Percentiles rank a stretch among this genome's conserved stretches.
Evolutionary conservation across 805 yeast genomes (phyloP).

Genomic region (Cyberlindnera americana): DNA sequence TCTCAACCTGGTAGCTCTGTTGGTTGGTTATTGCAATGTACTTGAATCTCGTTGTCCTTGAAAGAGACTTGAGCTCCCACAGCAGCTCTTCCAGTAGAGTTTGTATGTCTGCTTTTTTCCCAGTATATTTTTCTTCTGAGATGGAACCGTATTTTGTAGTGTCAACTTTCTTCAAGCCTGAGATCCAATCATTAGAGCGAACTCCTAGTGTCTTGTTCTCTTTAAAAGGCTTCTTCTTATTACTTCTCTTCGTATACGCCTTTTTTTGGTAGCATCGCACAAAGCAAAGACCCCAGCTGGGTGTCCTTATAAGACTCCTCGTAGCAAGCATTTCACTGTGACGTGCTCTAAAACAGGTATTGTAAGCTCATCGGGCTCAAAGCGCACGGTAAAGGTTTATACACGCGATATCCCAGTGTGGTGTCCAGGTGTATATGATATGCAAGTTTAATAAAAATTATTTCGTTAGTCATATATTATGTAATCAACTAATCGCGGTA

Average conservation of each 20-base stretch:
- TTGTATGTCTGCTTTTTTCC: not conserved
- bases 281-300: not conserved
- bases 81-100: slow-evolving; percentile 3
- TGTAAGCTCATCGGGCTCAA: no score
- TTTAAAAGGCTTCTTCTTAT: not conserved
- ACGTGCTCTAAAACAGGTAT: no score
- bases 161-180: slow-evolving; percentile 1
- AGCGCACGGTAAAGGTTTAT: no score
- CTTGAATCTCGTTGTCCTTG: not conserved
- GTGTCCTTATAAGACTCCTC: no score
- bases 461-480: no score
- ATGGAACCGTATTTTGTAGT: not conserved
- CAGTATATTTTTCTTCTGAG: not conserved
- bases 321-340: no score
- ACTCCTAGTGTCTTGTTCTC: not conserved
- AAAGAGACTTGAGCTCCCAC: slow-evolving; percentile 1
- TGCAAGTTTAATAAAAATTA: no score
- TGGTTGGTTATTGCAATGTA: not conserved
- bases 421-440: no score
- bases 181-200: slow-evolving; percentile 10
- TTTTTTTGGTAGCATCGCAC: not conserved
- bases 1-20: not conserved
- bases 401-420: no score
- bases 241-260: no score
- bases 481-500: no score